Evolutionary conservation across 345 rosid genomes (phyloP).

Genomic region (Clarkia xantiana): DNA sequence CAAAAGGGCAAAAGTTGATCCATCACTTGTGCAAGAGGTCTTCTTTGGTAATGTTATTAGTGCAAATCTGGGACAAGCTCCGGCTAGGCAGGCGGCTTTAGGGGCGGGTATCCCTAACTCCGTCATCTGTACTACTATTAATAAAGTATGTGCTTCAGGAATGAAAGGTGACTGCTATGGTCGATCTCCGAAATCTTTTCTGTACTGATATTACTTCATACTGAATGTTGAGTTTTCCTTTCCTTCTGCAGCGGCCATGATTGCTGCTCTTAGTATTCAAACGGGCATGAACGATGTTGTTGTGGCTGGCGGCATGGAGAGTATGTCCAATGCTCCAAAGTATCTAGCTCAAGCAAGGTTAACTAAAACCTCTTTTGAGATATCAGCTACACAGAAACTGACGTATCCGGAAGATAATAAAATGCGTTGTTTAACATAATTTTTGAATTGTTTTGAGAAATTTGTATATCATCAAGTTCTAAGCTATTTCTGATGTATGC

Average conservation of each 20-base stretch:
- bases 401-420: background rate
- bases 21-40: conserved; percentile 84
- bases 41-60: conserved; percentile 87
- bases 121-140: conserved; percentile 73
- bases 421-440: background rate
- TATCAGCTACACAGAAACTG: too few relatives aligned
- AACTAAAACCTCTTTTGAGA: background rate
- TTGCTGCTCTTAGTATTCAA: conserved; percentile 75
- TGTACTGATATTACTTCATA: background rate
- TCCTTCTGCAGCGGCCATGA: conserved; percentile 51
- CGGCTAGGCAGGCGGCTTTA: conserved; percentile 94
- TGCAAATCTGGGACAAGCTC: conserved; percentile 97
- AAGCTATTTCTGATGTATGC: background rate
- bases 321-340: conserved; percentile 94
- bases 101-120: conserved; percentile 90
- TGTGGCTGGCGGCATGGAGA: conserved; percentile 96
- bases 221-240: conserved; percentile 1
- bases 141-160: conserved; percentile 92
- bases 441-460: background rate
- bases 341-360: conserved; percentile 82
- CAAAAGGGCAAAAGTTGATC: conserved; percentile 63
- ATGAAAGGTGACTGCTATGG: conserved; percentile 65
- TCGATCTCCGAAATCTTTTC: background rate
- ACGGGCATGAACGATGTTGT: conserved; percentile 73
- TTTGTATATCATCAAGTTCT: background rate